Evolutionary conservation across 2,329 filamentous ascomycete species (phyloP).

Genomic region (Verticillium nonalfalfae): DNA sequence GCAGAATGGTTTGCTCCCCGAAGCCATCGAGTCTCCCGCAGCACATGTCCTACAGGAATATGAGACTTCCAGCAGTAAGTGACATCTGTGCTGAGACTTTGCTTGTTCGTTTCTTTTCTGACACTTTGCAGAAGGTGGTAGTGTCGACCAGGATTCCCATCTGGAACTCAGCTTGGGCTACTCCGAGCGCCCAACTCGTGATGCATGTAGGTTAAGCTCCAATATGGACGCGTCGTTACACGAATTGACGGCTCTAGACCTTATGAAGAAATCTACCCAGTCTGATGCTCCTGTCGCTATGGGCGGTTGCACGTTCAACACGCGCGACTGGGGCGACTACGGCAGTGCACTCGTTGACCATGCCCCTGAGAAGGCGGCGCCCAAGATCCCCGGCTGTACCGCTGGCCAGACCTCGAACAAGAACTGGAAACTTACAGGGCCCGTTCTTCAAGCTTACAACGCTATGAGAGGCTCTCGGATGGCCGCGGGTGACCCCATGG

Average conservation of each 20-base stretch:
- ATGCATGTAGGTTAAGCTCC: too few relatives aligned
- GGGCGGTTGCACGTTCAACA: background rate
- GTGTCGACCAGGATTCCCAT: background rate
- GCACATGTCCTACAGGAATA: background rate
- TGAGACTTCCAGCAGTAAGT: background rate
- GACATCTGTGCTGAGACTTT: background rate
- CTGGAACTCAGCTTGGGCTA: too few relatives aligned
- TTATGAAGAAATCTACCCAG: background rate
- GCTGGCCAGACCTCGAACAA: conserved; percentile 8
- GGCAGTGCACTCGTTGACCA: conserved; percentile 8
- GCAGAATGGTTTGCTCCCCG: background rate
- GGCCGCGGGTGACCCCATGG: conserved; percentile 17
- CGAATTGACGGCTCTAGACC: background rate
- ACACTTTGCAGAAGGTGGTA: background rate
- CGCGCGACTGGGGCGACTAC: conserved; percentile 8
- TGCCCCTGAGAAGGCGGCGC: conserved; percentile 1
- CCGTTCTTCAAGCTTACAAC: conserved; percentile 22
- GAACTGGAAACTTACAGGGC: conserved; percentile 15
- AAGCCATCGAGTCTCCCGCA: background rate
- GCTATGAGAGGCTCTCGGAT: conserved; percentile 23
- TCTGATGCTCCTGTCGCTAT: background rate
- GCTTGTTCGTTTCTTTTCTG: background rate
- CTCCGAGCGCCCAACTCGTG: too few relatives aligned
- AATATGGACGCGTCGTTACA: too few relatives aligned
- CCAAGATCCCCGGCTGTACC: conserved; percentile 8